Evolutionary conservation across 106 monocot genomes (phyloP), one percentile per base, ranked within the genome.

Genomic region (Dendrobium huoshanense): DNA sequence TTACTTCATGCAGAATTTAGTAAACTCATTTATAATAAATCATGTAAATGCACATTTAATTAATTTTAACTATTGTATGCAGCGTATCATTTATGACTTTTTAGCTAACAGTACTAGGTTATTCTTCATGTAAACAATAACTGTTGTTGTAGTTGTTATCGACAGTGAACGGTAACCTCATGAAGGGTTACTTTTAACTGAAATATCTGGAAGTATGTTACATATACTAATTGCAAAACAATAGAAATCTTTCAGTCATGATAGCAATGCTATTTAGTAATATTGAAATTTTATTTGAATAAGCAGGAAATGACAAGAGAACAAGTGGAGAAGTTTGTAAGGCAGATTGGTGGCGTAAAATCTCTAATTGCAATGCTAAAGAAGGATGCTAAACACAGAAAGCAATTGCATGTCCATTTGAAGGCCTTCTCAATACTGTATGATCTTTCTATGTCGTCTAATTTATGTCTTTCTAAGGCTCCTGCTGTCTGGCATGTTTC

Each of bases 131-230:
- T 27, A 27, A 27, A 27, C 27, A 27, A 27, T 27, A 27, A 27
- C 27, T 27, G 27, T 27, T 27, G 27, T 27, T 27, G 27, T 0
- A 27, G 27, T 27, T 27, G 27, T 27, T 27, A 0, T 27, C 27
- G 27, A 27, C 27, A 27, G 27, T 27, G 27, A 27, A 27, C 0
- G 27, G 0, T 27, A 27, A 27, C 27, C 27, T 27, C 27, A 27
- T 27, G 27, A 27, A 27, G 27, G 27, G 27, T 27, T 94, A 94
- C 72, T 94, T 94, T 85, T 92, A 94, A 68, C 86, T 97, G 27
- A 89, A 90, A 84, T 84, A 97, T 80, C 92, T 97, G 2, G 88
- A 97, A 79, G 97, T 94, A 77, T 78, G 77, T 68, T 33, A 27
- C 1, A 77, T 77, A 2, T 31, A 20, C 20, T 42, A 43, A 42